Evolutionary conservation across 768 basidiomycete genomes (phyloP).

Genomic region (Boletus subcaerulescens): DNA sequence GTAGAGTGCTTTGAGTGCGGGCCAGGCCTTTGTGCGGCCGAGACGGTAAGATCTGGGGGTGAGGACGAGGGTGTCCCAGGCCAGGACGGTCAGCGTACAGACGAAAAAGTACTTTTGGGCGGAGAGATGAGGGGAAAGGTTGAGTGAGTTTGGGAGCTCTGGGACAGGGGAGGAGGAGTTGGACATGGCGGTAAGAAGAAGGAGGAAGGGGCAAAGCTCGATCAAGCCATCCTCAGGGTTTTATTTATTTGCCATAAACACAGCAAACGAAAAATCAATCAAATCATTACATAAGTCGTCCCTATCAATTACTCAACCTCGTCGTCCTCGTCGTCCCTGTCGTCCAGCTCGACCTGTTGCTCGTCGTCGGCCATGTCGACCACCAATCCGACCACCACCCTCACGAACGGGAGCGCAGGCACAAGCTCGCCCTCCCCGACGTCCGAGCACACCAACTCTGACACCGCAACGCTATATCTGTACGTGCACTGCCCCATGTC

Average conservation of each 20-base stretch:
- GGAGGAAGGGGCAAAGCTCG: too few species aligned
- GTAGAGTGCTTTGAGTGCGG: constrained; percentile 71
- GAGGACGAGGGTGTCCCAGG: constrained; percentile 87
- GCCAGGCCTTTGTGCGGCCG: constrained; percentile 62
- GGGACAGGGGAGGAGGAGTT: not conserved
- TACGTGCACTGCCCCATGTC: constrained; percentile 18
- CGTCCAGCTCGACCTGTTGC: not conserved
- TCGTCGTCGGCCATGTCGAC: constrained; percentile 16
- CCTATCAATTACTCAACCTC: not conserved
- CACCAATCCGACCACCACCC: not conserved
- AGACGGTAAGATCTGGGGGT: constrained; percentile 77
- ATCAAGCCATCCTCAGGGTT: not conserved
- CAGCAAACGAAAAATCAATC: constrained; percentile 25
- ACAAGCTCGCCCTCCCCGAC: constrained; percentile 2
- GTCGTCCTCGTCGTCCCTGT: not conserved
- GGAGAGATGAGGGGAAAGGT: constrained; percentile 72
- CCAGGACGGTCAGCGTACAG: constrained; percentile 85
- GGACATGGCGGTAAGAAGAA: not conserved
- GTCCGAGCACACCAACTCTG: constrained; percentile 5
- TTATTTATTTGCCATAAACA: constrained; percentile 5
- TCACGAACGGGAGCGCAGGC: not conserved
- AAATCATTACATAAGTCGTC: constrained; percentile 17
- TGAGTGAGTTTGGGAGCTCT: constrained; percentile 59
- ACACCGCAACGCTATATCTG: constrained; percentile 30
- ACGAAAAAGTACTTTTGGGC: constrained; percentile 91